Percentiles rank a stretch among this genome's conserved stretches.
These are phyloP conservation scores for Paspalum notatum DNA, from an alignment of 176 grass and related monocot genomes.

Conservation along the genomic window DNA sequence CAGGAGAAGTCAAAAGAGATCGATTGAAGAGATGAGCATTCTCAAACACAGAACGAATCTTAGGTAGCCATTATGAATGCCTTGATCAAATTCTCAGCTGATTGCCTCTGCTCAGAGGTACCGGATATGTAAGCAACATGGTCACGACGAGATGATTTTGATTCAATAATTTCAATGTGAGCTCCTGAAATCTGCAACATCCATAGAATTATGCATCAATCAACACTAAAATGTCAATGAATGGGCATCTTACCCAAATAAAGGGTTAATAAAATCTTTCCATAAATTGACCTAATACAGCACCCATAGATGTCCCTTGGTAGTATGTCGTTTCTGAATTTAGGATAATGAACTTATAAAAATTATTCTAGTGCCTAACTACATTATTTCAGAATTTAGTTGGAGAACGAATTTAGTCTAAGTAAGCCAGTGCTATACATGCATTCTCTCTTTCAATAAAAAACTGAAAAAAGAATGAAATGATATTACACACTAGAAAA, in stretches of 20 bases:
- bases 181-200: slow-evolving; percentile 95
- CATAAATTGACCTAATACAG: not conserved
- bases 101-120: slow-evolving; percentile 74
- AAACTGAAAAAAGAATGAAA: slow-evolving; percentile 9
- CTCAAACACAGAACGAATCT: slow-evolving; percentile 40
- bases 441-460: slow-evolving; percentile 3
- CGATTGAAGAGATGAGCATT: slow-evolving; percentile 26
- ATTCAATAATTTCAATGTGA: slow-evolving; percentile 81
- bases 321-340: not conserved
- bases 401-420: not conserved
- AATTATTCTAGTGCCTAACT: not conserved
- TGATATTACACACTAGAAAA: slow-evolving; percentile 23
- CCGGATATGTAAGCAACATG: slow-evolving; percentile 87
- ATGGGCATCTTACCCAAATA: not conserved
- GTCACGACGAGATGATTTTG: slow-evolving; percentile 80
- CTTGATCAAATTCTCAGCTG: slow-evolving; percentile 93
- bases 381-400: not conserved
- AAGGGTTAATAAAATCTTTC: not conserved
- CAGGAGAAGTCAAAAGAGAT: slow-evolving; percentile 32
- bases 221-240: slow-evolving; percentile 13
- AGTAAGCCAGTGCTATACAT: not conserved
- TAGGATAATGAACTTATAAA: too few species aligned
- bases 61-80: slow-evolving; percentile 93
- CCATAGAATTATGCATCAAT: slow-evolving; percentile 21
- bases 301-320: not conserved